Percentiles rank a stretch among this genome's conserved stretches.
These are phyloP conservation scores for Paramecium primaurelia DNA, from an alignment of 73 alveolate genomes.

Conservation along the genomic window DNA sequence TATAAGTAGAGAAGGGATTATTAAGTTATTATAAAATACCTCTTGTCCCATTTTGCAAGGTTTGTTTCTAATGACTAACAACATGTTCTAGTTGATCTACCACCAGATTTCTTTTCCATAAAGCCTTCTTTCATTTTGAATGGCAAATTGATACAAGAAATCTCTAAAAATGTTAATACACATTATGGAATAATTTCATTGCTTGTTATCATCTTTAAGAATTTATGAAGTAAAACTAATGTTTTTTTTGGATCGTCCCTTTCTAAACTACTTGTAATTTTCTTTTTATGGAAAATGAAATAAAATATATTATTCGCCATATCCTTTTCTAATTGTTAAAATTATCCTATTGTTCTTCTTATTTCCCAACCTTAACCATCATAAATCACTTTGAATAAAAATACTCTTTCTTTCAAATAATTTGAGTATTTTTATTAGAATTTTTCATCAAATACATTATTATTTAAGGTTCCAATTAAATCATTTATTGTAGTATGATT, in stretches of 20 bases:
- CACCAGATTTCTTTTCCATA: neutral
- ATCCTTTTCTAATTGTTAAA: neutral
- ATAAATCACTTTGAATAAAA: neutral
- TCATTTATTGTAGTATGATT: neutral
- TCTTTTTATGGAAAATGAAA: neutral
- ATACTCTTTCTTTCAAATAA: neutral
- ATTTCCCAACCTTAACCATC: constrained; percentile 1
- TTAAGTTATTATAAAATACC: neutral
- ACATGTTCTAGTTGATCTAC: neutral
- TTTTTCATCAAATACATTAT: neutral
- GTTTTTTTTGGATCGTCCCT: neutral
- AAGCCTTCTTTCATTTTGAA: neutral
- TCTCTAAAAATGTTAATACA: neutral
- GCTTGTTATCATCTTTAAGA: neutral
- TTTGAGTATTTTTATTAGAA: neutral
- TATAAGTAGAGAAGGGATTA: neutral
- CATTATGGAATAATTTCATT: neutral
- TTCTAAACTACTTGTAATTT: neutral
- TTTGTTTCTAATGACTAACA: neutral
- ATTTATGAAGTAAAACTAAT: neutral
- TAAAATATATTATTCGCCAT: neutral
- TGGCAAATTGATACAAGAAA: neutral
- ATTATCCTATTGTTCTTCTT: neutral
- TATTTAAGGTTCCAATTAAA: neutral
- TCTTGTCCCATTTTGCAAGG: neutral